Conservation (phyloP, 371 early-diverging fungal genomes). For the Mucor velutinosus region DNA sequence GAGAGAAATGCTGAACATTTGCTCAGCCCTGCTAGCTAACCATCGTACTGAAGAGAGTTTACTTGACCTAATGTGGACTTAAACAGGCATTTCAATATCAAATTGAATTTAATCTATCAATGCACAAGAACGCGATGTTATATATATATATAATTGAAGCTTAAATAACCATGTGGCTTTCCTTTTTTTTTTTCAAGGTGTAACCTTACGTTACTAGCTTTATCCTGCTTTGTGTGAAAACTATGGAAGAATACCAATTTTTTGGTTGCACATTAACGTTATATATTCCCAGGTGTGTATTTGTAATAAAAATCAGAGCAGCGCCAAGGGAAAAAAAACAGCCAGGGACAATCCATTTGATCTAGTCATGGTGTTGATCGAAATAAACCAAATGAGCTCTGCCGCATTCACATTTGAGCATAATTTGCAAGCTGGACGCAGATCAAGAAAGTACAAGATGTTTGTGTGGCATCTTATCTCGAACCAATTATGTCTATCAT, state of each 20-base stretch:
- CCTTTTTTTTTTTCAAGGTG: background rate
- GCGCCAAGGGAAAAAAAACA: background rate
- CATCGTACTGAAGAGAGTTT: no score
- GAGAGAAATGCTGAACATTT: no score
- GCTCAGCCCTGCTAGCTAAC: no score
- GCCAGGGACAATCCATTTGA: background rate
- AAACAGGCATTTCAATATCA: no score
- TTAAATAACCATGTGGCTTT: background rate
- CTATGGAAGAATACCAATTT: background rate
- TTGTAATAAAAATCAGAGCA: background rate
- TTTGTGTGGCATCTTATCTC: background rate
- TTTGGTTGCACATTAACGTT: background rate
- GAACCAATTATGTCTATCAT: background rate
- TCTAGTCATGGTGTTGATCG: background rate
- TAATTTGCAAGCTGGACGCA: background rate
- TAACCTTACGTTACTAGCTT: slow-evolving; percentile 1
- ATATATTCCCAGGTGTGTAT: background rate
- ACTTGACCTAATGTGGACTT: no score
- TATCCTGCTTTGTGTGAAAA: background rate
- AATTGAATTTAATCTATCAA: background rate
- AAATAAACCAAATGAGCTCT: background rate
- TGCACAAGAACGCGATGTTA: background rate
- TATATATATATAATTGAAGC: background rate
- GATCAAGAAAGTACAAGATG: background rate
- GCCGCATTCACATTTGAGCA: background rate